These are phyloP conservation scores for Cucumis variabilis DNA, from an alignment of 331 rosid genomes.

Conservation along the genomic window DNA sequence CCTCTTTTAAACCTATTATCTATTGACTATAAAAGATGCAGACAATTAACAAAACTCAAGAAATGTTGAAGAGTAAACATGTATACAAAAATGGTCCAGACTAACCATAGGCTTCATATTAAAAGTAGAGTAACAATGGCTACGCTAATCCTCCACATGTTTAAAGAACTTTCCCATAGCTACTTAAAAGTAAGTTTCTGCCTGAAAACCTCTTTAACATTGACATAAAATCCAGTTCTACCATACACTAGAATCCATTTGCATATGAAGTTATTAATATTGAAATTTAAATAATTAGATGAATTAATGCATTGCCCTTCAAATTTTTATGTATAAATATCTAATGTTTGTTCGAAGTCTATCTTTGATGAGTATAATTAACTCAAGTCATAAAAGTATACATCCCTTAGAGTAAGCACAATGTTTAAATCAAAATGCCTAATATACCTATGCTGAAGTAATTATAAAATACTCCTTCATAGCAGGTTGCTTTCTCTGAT, in stretches of 20 bases:
- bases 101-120: background rate
- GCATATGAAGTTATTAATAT: background rate
- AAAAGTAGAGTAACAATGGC: background rate
- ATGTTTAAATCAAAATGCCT: background rate
- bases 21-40: background rate
- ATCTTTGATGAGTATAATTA: background rate
- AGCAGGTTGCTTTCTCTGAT: conserved; percentile 65
- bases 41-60: background rate
- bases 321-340: background rate
- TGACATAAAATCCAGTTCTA: background rate
- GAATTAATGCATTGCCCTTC: background rate
- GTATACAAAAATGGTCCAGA: background rate
- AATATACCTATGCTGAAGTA: conserved; percentile 92
- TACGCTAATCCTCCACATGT: background rate
- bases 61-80: background rate
- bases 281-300: background rate
- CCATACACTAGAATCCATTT: background rate
- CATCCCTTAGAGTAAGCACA: background rate
- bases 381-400: background rate
- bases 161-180: background rate
- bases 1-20: background rate
- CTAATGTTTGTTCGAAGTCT: background rate
- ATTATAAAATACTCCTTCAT: conserved; percentile 94
- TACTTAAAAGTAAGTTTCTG: background rate
- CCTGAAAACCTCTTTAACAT: background rate